These are phyloP conservation scores for Aspergillus ibericus DNA, from an alignment of 2,329 filamentous ascomycete species.

Conservation along the genomic window DNA sequence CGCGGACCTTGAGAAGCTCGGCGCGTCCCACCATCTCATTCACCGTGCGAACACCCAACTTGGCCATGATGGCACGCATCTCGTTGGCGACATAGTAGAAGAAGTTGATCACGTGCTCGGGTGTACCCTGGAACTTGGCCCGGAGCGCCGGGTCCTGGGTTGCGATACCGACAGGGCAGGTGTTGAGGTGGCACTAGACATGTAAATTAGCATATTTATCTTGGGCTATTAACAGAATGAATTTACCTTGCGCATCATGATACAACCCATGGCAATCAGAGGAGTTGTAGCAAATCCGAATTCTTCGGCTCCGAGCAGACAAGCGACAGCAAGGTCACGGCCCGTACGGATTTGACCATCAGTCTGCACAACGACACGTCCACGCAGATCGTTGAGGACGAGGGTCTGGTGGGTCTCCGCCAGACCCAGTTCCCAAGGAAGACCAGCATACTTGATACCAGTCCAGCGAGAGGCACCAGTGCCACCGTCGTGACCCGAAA, in stretches of 20 bases:
- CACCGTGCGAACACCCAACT: slow-evolving; percentile 88
- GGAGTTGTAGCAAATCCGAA: slow-evolving; percentile 96
- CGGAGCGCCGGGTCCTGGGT: slow-evolving; percentile 93
- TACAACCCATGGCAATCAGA: slow-evolving; percentile 93
- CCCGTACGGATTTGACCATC: slow-evolving; percentile 93
- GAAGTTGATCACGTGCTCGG: slow-evolving; percentile 98
- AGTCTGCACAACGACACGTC: slow-evolving; percentile 92
- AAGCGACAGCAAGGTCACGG: slow-evolving; percentile 90
- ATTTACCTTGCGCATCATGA: slow-evolving; percentile 67
- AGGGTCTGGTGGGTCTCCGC: slow-evolving; percentile 96
- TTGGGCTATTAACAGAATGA: background rate
- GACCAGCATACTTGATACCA: slow-evolving; percentile 96
- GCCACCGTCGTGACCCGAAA: slow-evolving; percentile 94
- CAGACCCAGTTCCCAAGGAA: slow-evolving; percentile 94
- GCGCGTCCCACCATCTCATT: slow-evolving; percentile 98
- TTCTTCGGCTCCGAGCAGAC: slow-evolving; percentile 94
- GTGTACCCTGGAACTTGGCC: slow-evolving; percentile 89
- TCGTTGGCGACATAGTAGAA: slow-evolving; percentile 98
- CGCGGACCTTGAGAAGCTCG: slow-evolving; percentile 80
- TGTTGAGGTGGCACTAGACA: slow-evolving; percentile 56
- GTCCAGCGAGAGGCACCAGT: slow-evolving; percentile 97
- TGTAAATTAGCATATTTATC: background rate
- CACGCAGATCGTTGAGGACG: slow-evolving; percentile 91
- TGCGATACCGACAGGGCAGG: slow-evolving; percentile 89
- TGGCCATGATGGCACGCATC: slow-evolving; percentile 94